A percentile compares a stretch with the other conserved stretches of the same genome.
These are phyloP conservation scores for Colletotrichum sp. DNA, from an alignment of 2,329 filamentous ascomycete species.

Conservation along the genomic window DNA sequence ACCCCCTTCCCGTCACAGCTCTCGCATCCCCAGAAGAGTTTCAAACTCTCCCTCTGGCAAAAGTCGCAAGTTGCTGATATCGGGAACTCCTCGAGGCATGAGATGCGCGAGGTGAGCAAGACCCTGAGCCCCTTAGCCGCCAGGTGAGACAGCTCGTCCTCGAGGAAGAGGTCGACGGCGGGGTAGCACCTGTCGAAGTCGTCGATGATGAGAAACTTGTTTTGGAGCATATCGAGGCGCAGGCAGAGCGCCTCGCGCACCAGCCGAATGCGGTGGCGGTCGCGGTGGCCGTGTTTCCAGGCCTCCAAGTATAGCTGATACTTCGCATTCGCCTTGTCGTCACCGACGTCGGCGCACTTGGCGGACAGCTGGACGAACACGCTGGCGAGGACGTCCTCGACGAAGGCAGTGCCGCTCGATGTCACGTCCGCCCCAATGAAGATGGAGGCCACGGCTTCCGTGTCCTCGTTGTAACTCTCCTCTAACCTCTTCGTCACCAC, in stretches of 20 bases:
- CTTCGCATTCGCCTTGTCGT: not conserved
- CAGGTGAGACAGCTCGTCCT: not conserved
- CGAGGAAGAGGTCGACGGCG: not conserved
- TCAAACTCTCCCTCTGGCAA: not conserved
- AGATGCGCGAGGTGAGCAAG: not conserved
- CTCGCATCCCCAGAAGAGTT: not conserved
- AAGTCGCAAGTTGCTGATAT: not conserved
- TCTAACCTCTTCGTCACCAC: not conserved
- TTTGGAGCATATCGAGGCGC: not conserved
- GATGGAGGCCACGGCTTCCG: not conserved
- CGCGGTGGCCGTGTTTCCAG: conserved; percentile 2
- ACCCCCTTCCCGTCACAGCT: not conserved
- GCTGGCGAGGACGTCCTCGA: not conserved
- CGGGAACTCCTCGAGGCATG: not conserved
- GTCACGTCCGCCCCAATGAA: not conserved
- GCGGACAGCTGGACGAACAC: not conserved
- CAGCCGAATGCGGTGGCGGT: not conserved
- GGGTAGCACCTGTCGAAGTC: conserved; percentile 10
- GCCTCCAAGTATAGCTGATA: not conserved
- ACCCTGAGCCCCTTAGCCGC: not conserved
- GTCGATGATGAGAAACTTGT: not conserved
- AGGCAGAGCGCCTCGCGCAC: not conserved
- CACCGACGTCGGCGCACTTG: not conserved
- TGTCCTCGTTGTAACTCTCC: not conserved
- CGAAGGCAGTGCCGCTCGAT: not conserved